Percentiles rank a stretch among this genome's conserved stretches.
Evolutionary conservation across 257 asterid genomes (phyloP).

Genomic region (Capsicum pubescens): DNA sequence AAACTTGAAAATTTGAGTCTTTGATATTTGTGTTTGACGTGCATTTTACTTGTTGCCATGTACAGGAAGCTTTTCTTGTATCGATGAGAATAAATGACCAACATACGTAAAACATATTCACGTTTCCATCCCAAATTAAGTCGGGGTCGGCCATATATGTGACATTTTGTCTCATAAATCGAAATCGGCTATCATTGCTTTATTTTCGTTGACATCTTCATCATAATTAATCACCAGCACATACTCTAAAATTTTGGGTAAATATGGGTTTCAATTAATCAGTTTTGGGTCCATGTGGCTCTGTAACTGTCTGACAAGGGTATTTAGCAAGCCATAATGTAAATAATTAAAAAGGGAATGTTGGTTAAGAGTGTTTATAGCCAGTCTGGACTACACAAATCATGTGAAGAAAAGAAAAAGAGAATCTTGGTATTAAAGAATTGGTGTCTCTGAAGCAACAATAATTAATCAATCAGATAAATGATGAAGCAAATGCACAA

Average conservation of each 20-base stretch:
- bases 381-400: slow-evolving; percentile 18
- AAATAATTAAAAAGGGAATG: slow-evolving; percentile 1
- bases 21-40: too few relatives aligned
- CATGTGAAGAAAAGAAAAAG: not conserved
- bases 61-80: not conserved
- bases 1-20: too few relatives aligned
- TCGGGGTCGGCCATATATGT: too few relatives aligned
- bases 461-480: slow-evolving; percentile 26
- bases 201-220: too few relatives aligned
- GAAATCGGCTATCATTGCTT: too few relatives aligned
- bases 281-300: not conserved
- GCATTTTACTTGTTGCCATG: not conserved
- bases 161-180: too few relatives aligned
- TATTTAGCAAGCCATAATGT: not conserved
- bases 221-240: not conserved
- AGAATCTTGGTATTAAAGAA: slow-evolving; percentile 27
- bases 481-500: slow-evolving; percentile 25
- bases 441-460: not conserved
- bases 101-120: not conserved
- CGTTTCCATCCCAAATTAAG: too few relatives aligned
- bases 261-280: not conserved
- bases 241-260: not conserved
- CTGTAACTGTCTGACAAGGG: not conserved
- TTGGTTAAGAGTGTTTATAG: not conserved
- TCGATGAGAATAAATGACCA: not conserved